A percentile compares a stretch with the other conserved stretches of the same genome.
Evolutionary conservation across 176 grass and related monocot species (phyloP).

Genomic region (Cenchrus purpureus): DNA sequence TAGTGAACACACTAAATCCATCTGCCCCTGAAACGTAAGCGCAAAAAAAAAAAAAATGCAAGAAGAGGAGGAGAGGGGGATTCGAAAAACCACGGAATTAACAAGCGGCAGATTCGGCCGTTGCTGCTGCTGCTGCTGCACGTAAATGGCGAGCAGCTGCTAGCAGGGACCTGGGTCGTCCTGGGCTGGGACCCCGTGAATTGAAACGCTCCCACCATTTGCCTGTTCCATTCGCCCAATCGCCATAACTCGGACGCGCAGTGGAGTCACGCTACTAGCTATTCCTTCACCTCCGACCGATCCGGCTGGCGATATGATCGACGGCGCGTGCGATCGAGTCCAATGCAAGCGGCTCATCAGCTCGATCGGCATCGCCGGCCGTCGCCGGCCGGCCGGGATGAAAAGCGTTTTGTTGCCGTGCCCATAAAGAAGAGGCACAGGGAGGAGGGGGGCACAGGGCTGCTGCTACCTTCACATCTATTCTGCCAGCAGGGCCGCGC

Average conservation of each 20-base stretch:
- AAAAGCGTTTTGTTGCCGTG: slow-evolving; percentile 32
- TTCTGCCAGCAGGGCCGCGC: slow-evolving; percentile 9
- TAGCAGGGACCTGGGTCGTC: not conserved
- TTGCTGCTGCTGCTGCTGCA: not conserved
- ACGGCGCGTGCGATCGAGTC: not conserved
- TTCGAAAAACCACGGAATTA: not conserved
- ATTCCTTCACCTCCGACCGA: not conserved
- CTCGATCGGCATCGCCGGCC: not conserved
- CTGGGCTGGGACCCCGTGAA: slow-evolving; percentile 8
- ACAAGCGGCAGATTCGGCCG: not conserved
- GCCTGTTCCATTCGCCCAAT: not conserved
- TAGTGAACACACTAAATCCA: no score
- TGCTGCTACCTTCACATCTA: not conserved
- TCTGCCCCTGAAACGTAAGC: no score
- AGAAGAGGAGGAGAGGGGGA: no score
- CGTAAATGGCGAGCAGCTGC: not conserved
- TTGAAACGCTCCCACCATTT: not conserved
- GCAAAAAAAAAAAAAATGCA: no score
- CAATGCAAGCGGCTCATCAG: not conserved
- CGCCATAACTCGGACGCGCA: slow-evolving; percentile 35
- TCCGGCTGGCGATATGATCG: not conserved
- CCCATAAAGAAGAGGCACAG: slow-evolving; percentile 33
- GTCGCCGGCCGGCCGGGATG: not conserved
- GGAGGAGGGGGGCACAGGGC: not conserved
- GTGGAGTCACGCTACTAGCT: slow-evolving; percentile 18